These are phyloP conservation scores for Excoecaria cochinchinensis DNA, from an alignment of 345 rosid species.

Conservation along the genomic window DNA sequence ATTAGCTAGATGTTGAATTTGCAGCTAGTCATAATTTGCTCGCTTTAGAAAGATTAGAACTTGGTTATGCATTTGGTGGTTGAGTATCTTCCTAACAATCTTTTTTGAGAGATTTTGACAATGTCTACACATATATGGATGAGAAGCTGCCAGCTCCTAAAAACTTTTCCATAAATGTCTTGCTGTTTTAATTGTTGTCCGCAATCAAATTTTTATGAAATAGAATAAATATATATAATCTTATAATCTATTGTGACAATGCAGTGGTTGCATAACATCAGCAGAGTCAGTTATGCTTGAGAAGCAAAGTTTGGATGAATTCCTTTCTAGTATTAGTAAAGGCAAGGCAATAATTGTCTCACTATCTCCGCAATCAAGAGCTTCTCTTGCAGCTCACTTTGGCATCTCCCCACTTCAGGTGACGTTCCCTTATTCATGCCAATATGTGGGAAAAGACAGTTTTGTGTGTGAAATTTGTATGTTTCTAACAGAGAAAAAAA, in stretches of 20 bases:
- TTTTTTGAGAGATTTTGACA: background rate
- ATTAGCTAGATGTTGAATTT: background rate
- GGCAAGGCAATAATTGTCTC: slow-evolving; percentile 68
- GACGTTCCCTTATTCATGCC: background rate
- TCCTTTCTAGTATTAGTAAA: slow-evolving; percentile 59
- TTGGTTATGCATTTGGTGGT: background rate
- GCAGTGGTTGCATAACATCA: slow-evolving; percentile 91
- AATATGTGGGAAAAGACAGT: background rate
- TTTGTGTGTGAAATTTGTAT: background rate
- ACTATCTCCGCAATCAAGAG: slow-evolving; percentile 82
- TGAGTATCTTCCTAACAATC: background rate
- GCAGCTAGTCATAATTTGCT: background rate
- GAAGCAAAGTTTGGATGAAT: slow-evolving; percentile 93
- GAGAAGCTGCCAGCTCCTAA: background rate
- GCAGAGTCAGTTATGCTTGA: slow-evolving; percentile 97
- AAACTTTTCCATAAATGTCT: background rate
- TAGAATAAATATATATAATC: background rate
- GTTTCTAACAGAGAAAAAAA: background rate
- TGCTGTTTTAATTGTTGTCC: background rate
- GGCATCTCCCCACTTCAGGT: slow-evolving; percentile 69
- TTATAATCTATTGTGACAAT: slow-evolving; percentile 11
- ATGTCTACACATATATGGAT: too few relatives aligned
- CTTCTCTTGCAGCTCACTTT: slow-evolving; percentile 78
- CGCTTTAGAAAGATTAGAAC: background rate
- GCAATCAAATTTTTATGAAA: background rate